These are phyloP conservation scores for Agapanthus africanus DNA, from an alignment of 106 monocot species.

Conservation along the genomic window DNA sequence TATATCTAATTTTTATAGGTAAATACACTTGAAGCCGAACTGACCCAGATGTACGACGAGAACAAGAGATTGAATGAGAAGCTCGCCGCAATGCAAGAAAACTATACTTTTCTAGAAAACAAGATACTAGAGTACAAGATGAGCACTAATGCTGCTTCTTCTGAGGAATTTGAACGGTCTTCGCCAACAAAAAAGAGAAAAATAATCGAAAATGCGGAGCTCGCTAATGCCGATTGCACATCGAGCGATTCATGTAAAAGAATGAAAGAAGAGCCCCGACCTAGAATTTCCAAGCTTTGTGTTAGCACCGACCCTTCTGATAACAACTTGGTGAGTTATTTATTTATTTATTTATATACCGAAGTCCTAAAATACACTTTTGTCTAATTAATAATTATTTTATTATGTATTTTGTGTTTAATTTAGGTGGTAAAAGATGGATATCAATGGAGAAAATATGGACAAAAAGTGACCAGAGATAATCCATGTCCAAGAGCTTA, in stretches of 20 bases:
- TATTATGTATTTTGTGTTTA: background rate
- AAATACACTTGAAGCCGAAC: conserved; percentile 13
- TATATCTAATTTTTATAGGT: too few relatives aligned
- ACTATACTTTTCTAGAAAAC: conserved; percentile 24
- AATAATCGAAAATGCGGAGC: background rate
- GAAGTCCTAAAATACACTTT: too few relatives aligned
- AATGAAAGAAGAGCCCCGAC: conserved; percentile 20
- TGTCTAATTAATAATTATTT: background rate
- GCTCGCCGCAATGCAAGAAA: conserved; percentile 23
- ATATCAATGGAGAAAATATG: conserved; percentile 30
- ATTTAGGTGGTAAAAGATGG: conserved; percentile 20
- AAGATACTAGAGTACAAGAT: conserved; percentile 25
- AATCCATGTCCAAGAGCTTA: conserved; percentile 25
- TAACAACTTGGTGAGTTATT: conserved; percentile 37
- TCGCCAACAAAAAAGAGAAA: conserved; percentile 30
- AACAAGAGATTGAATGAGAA: conserved; percentile 39
- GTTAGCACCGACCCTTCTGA: conserved; percentile 40
- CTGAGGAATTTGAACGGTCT: background rate
- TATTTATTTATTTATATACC: too few relatives aligned
- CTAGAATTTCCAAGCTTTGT: conserved; percentile 29
- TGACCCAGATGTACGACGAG: conserved; percentile 45
- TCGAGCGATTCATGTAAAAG: conserved; percentile 25
- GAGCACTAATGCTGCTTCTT: background rate
- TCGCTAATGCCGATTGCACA: background rate
- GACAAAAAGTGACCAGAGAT: conserved; percentile 25